A percentile compares a stretch with the other conserved stretches of the same genome.
Conservation (phyloP, 768 basidiomycete species). For the Kwoniella newhampshirensis region DNA sequence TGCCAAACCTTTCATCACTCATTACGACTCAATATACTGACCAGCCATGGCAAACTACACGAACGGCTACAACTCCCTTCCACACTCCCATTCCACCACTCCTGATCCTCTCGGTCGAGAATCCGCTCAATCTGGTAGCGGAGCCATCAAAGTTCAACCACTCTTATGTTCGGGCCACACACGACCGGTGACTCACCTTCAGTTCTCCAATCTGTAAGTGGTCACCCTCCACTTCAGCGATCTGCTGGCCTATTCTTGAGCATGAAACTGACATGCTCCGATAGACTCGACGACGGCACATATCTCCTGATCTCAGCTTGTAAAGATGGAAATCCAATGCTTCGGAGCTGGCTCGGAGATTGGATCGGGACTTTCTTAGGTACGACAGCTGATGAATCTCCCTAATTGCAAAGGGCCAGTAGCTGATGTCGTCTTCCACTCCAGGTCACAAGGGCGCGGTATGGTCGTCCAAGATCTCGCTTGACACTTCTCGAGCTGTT, state of each 20-base stretch:
- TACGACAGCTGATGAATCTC: slow-evolving; percentile 22
- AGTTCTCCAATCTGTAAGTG: slow-evolving; percentile 66
- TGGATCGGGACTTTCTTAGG: slow-evolving; percentile 77
- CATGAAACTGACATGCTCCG: slow-evolving; percentile 39
- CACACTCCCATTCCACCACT: slow-evolving; percentile 21
- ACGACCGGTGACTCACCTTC: slow-evolving; percentile 77
- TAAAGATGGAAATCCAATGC: slow-evolving; percentile 98
- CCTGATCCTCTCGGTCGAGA: slow-evolving; percentile 10
- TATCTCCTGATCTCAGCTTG: slow-evolving; percentile 93
- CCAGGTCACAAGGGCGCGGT: slow-evolving; percentile 74
- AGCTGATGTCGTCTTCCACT: neutral
- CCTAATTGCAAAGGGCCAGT: neutral
- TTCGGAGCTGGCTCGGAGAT: slow-evolving; percentile 95
- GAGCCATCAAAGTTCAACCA: slow-evolving; percentile 48
- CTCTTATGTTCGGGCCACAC: slow-evolving; percentile 56
- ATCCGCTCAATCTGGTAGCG: slow-evolving; percentile 4
- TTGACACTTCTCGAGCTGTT: slow-evolving; percentile 79
- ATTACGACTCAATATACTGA: neutral
- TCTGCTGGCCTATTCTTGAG: neutral
- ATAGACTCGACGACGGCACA: slow-evolving; percentile 68
- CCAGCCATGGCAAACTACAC: slow-evolving; percentile 23
- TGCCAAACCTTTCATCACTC: neutral
- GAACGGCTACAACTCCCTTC: slow-evolving; percentile 31
- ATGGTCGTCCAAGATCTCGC: slow-evolving; percentile 88
- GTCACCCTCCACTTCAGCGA: neutral